Conservation (phyloP, 2,329 filamentous ascomycete genomes). For the Sporothrix dimorphospora region DNA sequence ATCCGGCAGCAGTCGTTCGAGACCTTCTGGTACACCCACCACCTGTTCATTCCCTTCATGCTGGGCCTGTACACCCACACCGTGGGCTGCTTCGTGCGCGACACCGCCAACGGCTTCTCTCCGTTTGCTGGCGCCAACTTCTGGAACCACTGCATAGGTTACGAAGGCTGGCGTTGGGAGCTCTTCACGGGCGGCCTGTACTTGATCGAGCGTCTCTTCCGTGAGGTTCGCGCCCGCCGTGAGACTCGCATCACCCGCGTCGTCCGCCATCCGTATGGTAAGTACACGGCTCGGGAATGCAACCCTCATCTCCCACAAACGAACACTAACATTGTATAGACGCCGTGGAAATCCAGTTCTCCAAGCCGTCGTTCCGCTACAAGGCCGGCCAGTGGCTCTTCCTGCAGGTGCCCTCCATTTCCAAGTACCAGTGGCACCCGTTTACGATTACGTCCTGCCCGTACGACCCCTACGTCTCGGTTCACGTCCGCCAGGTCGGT, state of each 20-base stretch:
- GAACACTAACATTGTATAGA: constrained; percentile 54
- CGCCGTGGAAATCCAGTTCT: constrained; percentile 95
- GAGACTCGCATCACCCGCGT: constrained; percentile 91
- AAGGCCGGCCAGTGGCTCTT: constrained; percentile 99
- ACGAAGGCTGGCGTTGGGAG: constrained; percentile 97
- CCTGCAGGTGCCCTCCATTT: constrained; percentile 88
- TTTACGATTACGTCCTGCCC: constrained; percentile 99
- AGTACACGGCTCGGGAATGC: not conserved
- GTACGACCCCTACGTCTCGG: constrained; percentile 89
- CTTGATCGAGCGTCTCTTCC: constrained; percentile 83
- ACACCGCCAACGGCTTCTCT: constrained; percentile 70
- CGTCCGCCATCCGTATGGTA: constrained; percentile 87
- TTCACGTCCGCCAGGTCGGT: constrained; percentile 94
- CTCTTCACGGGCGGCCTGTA: constrained; percentile 84
- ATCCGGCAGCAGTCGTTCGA: constrained; percentile 98
- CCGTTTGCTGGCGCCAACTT: constrained; percentile 82
- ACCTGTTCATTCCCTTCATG: constrained; percentile 96
- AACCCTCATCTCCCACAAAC: not conserved
- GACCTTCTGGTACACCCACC: constrained; percentile 99
- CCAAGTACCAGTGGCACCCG: constrained; percentile 92
- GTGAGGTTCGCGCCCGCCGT: constrained; percentile 82
- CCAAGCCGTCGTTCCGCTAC: constrained; percentile 95
- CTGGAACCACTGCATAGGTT: constrained; percentile 93
- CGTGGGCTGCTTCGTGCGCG: constrained; percentile 93
- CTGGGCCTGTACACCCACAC: constrained; percentile 95